These are phyloP conservation scores for Thymus mandschuricus DNA, from an alignment of 257 asterid genomes.

Conservation along the genomic window DNA sequence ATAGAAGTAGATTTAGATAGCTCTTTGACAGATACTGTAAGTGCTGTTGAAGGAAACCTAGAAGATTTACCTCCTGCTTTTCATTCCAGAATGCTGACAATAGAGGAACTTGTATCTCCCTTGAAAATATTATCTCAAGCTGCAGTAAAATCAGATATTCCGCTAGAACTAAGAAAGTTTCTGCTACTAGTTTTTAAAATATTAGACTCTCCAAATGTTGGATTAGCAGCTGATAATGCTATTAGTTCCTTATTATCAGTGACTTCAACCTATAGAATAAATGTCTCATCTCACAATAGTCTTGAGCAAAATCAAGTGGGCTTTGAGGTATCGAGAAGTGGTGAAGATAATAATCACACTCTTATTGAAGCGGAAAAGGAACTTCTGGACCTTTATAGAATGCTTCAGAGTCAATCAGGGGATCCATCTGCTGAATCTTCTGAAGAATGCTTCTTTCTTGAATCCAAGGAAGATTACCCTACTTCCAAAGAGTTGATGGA, in stretches of 20 bases:
- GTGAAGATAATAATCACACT: constrained; percentile 41
- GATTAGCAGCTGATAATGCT: constrained; percentile 55
- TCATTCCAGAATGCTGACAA: constrained; percentile 56
- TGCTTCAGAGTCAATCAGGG: constrained; percentile 47
- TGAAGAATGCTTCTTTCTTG: constrained; percentile 53
- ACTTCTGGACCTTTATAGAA: constrained; percentile 54
- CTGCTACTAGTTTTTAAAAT: constrained; percentile 53
- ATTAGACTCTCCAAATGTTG: constrained; percentile 56
- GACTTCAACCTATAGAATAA: constrained; percentile 51
- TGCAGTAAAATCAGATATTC: constrained; percentile 53
- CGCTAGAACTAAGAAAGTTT: constrained; percentile 61
- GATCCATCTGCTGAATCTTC: constrained; percentile 46
- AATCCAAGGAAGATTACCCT: constrained; percentile 51
- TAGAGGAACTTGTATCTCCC: constrained; percentile 71
- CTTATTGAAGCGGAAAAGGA: constrained; percentile 63
- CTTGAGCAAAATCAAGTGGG: constrained; percentile 41
- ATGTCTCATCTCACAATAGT: constrained; percentile 38
- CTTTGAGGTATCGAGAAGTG: constrained; percentile 22
- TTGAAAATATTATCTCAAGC: constrained; percentile 58
- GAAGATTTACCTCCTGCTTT: constrained; percentile 95
- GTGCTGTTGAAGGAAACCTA: constrained; percentile 79
- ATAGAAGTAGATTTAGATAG: constrained; percentile 88
- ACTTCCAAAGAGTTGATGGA: constrained; percentile 75
- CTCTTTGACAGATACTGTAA: constrained; percentile 75
- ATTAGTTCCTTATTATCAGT: constrained; percentile 61